phyloP scores from a whole-genome alignment of 306 rosid genomes.

The Castanea crenata region DNA sequence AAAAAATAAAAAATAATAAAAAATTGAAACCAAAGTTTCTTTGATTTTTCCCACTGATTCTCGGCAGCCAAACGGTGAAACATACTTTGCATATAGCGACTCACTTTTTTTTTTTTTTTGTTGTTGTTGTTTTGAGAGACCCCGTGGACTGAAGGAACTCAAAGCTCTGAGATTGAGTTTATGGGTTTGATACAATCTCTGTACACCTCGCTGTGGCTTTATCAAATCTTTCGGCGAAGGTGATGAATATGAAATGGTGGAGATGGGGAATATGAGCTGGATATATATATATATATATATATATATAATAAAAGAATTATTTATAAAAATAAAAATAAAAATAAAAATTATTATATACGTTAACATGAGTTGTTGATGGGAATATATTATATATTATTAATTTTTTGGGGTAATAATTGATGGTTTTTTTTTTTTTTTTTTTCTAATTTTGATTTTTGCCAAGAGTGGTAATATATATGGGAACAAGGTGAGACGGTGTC shows the following conservation, averaged over 20 bases:
- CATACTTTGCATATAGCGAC: neutral
- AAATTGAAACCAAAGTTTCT: constrained; percentile 1
- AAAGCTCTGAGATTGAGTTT: neutral
- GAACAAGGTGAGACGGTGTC: too few species aligned
- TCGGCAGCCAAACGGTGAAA: neutral
- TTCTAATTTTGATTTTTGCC: too few species aligned
- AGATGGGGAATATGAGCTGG: neutral
- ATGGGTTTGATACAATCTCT: neutral
- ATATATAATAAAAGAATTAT: neutral
- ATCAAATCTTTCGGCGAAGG: constrained; percentile 16
- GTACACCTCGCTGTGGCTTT: neutral
- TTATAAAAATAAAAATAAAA: neutral
- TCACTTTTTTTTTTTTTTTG: neutral
- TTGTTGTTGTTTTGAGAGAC: neutral
- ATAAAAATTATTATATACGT: neutral
- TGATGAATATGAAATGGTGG: neutral
- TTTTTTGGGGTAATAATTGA: too few species aligned
- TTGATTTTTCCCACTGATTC: neutral
- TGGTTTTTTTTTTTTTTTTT: too few species aligned
- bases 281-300: neutral
- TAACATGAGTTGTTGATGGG: neutral
- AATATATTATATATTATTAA: neutral
- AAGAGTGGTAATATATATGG: too few species aligned
- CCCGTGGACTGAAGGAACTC: neutral
- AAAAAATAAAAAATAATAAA: neutral